Conservation (phyloP, 148 eudicot species). For the Pouteria glomerata region DNA sequence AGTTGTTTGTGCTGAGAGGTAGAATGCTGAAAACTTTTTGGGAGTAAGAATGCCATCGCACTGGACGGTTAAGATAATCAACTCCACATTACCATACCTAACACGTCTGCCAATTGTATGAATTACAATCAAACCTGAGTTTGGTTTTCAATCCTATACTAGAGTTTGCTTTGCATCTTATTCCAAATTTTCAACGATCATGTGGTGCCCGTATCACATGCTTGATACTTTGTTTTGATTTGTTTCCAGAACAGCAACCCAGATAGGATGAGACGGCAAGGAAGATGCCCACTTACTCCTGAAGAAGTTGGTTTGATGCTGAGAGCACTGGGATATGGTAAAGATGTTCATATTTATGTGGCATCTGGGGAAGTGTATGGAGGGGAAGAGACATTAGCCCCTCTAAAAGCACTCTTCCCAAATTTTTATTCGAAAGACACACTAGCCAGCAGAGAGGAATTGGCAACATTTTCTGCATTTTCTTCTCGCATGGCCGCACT, state of each 20-base stretch:
- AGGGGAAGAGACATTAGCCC: conserved; percentile 84
- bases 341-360: conserved; percentile 81
- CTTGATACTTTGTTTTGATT: conserved; percentile 4
- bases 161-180: neutral
- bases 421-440: conserved; percentile 89
- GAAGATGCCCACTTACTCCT: conserved; percentile 95
- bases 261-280: conserved; percentile 87
- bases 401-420: conserved; percentile 86
- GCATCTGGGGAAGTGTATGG: conserved; percentile 97
- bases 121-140: neutral
- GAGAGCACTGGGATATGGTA: conserved; percentile 87
- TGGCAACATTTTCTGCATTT: conserved; percentile 65
- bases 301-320: conserved; percentile 97
- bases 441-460: conserved; percentile 76
- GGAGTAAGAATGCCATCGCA: neutral
- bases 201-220: too few relatives aligned
- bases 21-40: conserved; percentile 2
- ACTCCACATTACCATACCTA: neutral
- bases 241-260: conserved; percentile 66
- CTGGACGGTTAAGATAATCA: neutral
- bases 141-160: neutral
- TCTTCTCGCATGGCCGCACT: conserved; percentile 99
- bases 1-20: neutral
- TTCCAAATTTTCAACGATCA: too few relatives aligned
- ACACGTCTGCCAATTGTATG: neutral